A percentile compares a stretch with the other conserved stretches of the same genome.
phyloP scores from a whole-genome alignment of 75 land plant genomes.

The Ceratopteris richardii region DNA sequence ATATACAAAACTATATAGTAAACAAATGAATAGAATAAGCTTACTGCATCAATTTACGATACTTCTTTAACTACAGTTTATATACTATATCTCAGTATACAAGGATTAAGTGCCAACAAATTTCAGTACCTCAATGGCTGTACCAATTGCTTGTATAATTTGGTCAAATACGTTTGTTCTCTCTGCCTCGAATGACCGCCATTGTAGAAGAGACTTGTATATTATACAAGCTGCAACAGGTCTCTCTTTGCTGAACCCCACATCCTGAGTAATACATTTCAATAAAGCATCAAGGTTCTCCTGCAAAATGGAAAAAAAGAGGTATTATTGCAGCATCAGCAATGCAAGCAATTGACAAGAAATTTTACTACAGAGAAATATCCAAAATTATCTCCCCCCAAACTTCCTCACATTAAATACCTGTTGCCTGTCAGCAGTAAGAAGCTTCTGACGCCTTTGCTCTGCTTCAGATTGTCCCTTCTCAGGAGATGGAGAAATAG shows the following conservation, averaged over 20 bases:
- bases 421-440: constrained; percentile 69
- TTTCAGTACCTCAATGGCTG: constrained; percentile 84
- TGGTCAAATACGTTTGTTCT: constrained; percentile 86
- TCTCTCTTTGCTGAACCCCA: constrained; percentile 60
- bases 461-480: constrained; percentile 40
- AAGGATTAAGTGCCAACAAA: too few species aligned
- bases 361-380: too few species aligned
- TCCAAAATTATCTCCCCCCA: too few species aligned
- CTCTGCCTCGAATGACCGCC: constrained; percentile 93
- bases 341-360: too few species aligned
- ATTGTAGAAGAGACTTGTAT: constrained; percentile 80
- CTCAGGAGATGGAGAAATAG: constrained; percentile 12
- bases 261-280: constrained; percentile 67
- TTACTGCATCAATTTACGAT: too few species aligned
- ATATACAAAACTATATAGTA: too few species aligned
- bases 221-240: constrained; percentile 74
- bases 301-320: too few species aligned
- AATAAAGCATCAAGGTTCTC: constrained; percentile 80
- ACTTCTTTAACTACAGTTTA: too few species aligned
- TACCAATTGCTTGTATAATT: constrained; percentile 72
- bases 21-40: too few species aligned
- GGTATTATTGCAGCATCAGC: too few species aligned
- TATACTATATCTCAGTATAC: too few species aligned
- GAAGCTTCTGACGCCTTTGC: constrained; percentile 52
- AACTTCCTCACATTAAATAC: too few species aligned